Conservation (phyloP, 1,284 basidiomycete genomes). For the Papiliotrema fonsecae region DNA sequence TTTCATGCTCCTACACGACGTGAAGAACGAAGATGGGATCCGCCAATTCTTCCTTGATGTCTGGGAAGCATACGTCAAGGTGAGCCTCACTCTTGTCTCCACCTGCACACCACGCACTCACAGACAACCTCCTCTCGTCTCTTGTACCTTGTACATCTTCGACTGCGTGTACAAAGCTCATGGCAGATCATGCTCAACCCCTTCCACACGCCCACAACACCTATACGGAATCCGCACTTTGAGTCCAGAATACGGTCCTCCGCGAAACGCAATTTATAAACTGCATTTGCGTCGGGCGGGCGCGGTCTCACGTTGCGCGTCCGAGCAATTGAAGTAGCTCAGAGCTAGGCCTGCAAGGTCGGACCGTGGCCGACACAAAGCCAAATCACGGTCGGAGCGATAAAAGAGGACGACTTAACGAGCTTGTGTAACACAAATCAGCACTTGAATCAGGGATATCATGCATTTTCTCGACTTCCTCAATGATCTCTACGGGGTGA, state of each 20-base stretch:
- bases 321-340: no score
- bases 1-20: conserved; percentile 84
- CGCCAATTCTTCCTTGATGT: conserved; percentile 82
- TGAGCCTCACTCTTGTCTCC: conserved; percentile 42
- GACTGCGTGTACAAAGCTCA: not conserved
- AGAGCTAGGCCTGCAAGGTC: no score
- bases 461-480: not conserved
- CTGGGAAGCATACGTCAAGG: conserved; percentile 94
- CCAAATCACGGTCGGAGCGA: no score
- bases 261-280: conserved; percentile 75
- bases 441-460: conserved; percentile 2
- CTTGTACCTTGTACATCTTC: no score
- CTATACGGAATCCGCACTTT: conserved; percentile 72
- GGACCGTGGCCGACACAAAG: no score
- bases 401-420: no score
- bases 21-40: conserved; percentile 93
- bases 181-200: conserved; percentile 78
- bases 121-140: no score
- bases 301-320: not conserved
- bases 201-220: conserved; percentile 82
- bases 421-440: no score
- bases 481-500: not conserved
- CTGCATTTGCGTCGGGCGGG: not conserved
- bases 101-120: no score
- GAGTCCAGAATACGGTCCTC: conserved; percentile 76